These are phyloP conservation scores for Rhytidhysteron rufulum DNA, from an alignment of 2,329 filamentous ascomycete genomes.

Conservation along the genomic window DNA sequence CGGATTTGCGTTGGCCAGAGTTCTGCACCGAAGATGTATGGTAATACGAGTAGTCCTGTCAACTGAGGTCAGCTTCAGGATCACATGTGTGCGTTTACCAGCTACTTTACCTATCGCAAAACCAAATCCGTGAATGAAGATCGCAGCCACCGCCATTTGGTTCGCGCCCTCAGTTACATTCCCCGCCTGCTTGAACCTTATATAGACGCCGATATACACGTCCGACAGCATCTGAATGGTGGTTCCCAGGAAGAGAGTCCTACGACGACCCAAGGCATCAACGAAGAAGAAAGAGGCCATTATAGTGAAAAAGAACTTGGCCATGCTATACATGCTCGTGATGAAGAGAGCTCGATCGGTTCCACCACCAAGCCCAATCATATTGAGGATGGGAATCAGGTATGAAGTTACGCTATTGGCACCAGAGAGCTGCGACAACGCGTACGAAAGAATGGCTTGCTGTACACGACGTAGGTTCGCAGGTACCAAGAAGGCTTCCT, in stretches of 20 bases:
- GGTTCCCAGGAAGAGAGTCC: constrained; percentile 32
- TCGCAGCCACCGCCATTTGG: constrained; percentile 40
- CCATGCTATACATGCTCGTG: constrained; percentile 41
- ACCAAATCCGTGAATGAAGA: constrained; percentile 46
- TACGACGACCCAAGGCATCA: constrained; percentile 37
- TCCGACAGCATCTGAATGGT: constrained; percentile 40
- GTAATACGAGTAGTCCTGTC: no score
- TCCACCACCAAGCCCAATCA: constrained; percentile 32
- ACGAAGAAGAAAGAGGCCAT: constrained; percentile 44
- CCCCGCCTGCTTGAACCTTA: constrained; percentile 31
- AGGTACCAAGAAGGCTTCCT: constrained; percentile 12
- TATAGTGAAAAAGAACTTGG: constrained; percentile 42
- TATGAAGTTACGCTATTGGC: constrained; percentile 45
- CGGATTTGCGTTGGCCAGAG: no score
- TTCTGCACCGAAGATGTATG: no score
- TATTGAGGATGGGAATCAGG: constrained; percentile 40
- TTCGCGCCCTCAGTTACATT: constrained; percentile 24
- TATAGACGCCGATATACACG: constrained; percentile 40
- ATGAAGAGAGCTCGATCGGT: constrained; percentile 36
- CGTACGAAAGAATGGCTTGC: constrained; percentile 10
- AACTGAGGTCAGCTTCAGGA: no score
- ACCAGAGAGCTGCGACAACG: constrained; percentile 41
- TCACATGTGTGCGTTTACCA: no score
- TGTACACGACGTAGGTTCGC: constrained; percentile 12
- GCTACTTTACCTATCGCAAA: constrained; percentile 43